phyloP scores from a whole-genome alignment of 192 early-diverging fungal species.

The Thoreauomyces humboldtii region DNA sequence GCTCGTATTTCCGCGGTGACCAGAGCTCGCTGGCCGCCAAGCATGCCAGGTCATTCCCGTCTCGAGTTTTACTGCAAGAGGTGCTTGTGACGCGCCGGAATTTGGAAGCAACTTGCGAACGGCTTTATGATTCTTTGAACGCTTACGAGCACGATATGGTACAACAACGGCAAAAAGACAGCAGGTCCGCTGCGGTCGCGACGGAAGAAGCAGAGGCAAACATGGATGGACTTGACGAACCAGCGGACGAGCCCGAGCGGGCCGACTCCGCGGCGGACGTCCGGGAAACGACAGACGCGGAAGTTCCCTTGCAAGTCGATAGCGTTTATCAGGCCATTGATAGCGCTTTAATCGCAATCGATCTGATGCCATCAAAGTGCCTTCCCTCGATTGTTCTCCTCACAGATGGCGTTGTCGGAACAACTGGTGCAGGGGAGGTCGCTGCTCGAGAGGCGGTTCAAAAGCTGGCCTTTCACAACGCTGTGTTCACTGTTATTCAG shows the following conservation, averaged over 20 bases:
- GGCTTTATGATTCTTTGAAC: slow-evolving; percentile 42
- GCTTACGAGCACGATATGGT: slow-evolving; percentile 48
- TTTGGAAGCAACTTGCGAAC: slow-evolving; percentile 34
- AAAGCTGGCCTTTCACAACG: slow-evolving; percentile 19
- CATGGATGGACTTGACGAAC: neutral
- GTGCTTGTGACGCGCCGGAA: slow-evolving; percentile 37
- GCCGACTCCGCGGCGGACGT: neutral
- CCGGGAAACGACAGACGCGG: neutral
- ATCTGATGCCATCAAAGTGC: slow-evolving; percentile 37
- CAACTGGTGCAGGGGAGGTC: slow-evolving; percentile 30
- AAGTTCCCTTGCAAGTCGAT: neutral
- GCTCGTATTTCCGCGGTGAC: slow-evolving; percentile 27
- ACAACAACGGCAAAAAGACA: slow-evolving; percentile 20
- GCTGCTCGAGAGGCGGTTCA: slow-evolving; percentile 35
- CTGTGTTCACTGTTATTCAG: slow-evolving; percentile 47
- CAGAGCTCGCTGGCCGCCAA: slow-evolving; percentile 27
- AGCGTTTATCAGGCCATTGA: slow-evolving; percentile 31
- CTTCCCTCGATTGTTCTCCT: slow-evolving; percentile 41
- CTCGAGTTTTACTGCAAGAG: slow-evolving; percentile 47
- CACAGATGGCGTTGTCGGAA: slow-evolving; percentile 48
- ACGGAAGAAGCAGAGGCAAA: neutral
- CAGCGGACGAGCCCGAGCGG: neutral
- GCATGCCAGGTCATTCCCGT: slow-evolving; percentile 29
- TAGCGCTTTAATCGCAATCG: slow-evolving; percentile 37
- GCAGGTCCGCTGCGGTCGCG: neutral